These are phyloP conservation scores for Myrica gale DNA, from an alignment of 306 rosid species.

Conservation along the genomic window DNA sequence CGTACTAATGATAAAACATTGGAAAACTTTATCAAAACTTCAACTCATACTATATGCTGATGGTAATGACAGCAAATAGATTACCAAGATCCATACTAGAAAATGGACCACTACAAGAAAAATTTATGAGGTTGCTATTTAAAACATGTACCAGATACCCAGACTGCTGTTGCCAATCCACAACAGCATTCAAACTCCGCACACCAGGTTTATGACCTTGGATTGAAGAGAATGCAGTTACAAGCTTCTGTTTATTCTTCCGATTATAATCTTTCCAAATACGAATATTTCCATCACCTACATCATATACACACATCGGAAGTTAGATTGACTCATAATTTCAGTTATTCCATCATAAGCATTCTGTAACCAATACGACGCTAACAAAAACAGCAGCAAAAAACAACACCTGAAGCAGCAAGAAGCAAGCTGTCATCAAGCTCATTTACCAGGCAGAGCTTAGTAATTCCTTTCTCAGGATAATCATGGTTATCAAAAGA, in stretches of 20 bases:
- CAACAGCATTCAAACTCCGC: constrained; percentile 80
- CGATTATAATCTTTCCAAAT: constrained; percentile 86
- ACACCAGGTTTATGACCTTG: constrained; percentile 87
- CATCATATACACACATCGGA: constrained; percentile 17
- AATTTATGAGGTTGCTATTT: no score
- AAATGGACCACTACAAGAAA: no score
- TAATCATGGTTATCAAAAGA: constrained; percentile 86
- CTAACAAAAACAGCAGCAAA: constrained; percentile 17
- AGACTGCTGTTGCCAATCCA: constrained; percentile 97
- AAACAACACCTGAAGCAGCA: constrained; percentile 85
- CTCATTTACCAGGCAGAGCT: constrained; percentile 91
- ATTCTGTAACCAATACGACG: constrained; percentile 7
- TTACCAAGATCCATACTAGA: no score
- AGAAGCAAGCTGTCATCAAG: constrained; percentile 96
- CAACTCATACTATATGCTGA: background rate
- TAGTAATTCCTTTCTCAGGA: constrained; percentile 91
- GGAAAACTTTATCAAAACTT: constrained; percentile 23
- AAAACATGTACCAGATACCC: constrained; percentile 76
- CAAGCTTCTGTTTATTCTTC: constrained; percentile 85
- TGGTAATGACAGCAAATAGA: no score
- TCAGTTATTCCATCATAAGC: constrained; percentile 11
- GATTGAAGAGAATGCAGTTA: constrained; percentile 91
- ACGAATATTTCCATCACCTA: constrained; percentile 89
- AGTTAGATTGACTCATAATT: constrained; percentile 21
- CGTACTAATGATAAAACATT: constrained; percentile 58